Evolutionary conservation across 2,329 filamentous ascomycete genomes (phyloP).

Genomic region (Diaporthe caulivora): DNA sequence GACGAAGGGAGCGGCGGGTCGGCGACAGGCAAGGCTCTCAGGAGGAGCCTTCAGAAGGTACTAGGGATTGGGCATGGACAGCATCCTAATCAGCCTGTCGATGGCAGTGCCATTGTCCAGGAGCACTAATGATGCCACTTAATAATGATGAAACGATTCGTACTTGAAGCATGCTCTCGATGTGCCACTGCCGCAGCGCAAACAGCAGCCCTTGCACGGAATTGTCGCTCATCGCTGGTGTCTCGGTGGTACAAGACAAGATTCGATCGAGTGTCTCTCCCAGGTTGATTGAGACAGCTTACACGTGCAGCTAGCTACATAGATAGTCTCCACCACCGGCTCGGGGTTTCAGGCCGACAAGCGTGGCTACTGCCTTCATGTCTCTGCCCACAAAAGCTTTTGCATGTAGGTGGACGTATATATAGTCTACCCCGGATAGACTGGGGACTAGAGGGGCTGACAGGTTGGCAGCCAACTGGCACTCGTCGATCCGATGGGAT

Average conservation of each 20-base stretch:
- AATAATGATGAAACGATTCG: constrained; percentile 26
- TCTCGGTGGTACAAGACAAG: background rate
- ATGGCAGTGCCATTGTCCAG: constrained; percentile 27
- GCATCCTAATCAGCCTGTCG: constrained; percentile 28
- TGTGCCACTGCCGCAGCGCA: background rate
- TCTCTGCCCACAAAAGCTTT: background rate
- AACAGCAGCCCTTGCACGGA: background rate
- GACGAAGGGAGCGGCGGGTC: constrained; percentile 36
- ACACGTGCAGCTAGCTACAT: constrained; percentile 5
- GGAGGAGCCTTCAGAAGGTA: constrained; percentile 61
- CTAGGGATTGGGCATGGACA: constrained; percentile 53
- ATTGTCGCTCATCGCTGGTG: background rate
- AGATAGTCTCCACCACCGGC: too few relatives aligned
- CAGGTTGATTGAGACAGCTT: background rate
- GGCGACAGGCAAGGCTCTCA: constrained; percentile 54
- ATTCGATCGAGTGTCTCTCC: background rate
- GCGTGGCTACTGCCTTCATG: too few relatives aligned
- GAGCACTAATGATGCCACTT: constrained; percentile 23
- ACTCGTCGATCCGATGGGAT: constrained; percentile 1
- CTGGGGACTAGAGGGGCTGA: background rate
- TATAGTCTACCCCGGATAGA: too few relatives aligned
- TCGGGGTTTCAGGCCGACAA: background rate
- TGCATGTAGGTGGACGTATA: background rate
- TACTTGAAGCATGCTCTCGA: background rate
- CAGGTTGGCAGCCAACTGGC: background rate